Percentiles rank a stretch among this genome's conserved stretches.
Evolutionary conservation across 202 grass and related monocot genomes (phyloP).

Genomic region (Tripidium arundinaceum): DNA sequence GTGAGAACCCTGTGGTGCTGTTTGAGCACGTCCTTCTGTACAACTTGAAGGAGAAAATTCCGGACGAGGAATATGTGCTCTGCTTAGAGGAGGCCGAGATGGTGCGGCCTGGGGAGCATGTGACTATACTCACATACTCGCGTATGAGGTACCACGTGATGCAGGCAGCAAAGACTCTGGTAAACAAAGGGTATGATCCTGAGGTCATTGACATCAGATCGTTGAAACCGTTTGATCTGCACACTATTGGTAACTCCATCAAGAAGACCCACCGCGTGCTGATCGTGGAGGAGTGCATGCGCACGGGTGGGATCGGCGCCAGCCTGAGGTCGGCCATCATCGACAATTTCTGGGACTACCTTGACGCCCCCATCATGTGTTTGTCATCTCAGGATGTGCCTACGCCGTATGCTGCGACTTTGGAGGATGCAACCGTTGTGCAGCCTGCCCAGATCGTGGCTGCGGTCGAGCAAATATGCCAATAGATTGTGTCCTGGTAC

Average conservation of each 20-base stretch:
- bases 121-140: conserved; percentile 77
- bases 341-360: conserved; percentile 90
- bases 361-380: conserved; percentile 70
- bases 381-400: conserved; percentile 86
- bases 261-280: conserved; percentile 80
- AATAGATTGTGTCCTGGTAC: no score
- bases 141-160: conserved; percentile 87
- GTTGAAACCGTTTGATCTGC: conserved; percentile 72
- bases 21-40: conserved; percentile 83
- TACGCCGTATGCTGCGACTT: conserved; percentile 55
- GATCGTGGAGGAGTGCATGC: conserved; percentile 87
- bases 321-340: conserved; percentile 71
- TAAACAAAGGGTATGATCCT: conserved; percentile 72
- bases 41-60: conserved; percentile 84
- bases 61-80: conserved; percentile 64
- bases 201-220: conserved; percentile 85
- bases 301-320: conserved; percentile 70
- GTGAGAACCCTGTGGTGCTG: conserved; percentile 71
- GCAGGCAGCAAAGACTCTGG: conserved; percentile 67
- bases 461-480: conserved; percentile 70
- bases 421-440: conserved; percentile 72
- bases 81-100: conserved; percentile 82
- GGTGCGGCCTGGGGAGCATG: conserved; percentile 71
- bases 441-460: conserved; percentile 81
- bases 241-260: conserved; percentile 61